These are phyloP conservation scores for Russula sp. DNA, from an alignment of 768 basidiomycete species.

Conservation along the genomic window DNA sequence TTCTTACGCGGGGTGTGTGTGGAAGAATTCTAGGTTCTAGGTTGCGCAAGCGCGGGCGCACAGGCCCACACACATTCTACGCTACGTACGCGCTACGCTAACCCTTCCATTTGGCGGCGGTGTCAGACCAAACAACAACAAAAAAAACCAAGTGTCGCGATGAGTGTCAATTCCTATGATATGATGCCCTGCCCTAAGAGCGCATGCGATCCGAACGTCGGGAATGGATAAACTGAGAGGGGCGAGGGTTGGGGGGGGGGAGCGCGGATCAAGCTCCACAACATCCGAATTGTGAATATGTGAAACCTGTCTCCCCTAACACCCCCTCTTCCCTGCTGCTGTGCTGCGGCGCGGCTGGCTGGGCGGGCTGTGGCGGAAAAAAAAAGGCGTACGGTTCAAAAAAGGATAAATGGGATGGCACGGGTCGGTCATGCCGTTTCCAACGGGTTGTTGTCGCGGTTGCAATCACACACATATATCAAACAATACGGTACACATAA, in stretches of 20 bases:
- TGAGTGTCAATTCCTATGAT: neutral
- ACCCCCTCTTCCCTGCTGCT: neutral
- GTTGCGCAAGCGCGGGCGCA: too few species aligned
- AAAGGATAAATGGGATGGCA: conserved; percentile 13
- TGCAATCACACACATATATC: neutral
- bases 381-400: neutral
- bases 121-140: too few species aligned
- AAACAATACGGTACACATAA: too few species aligned
- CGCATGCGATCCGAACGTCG: neutral
- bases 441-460: neutral
- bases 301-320: neutral
- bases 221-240: conserved; percentile 7
- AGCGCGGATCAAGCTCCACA: conserved; percentile 6
- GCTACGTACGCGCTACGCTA: too few species aligned
- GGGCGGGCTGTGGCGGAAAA: conserved; percentile 4
- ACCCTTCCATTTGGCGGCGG: too few species aligned
- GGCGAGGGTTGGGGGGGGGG: neutral
- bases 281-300: neutral
- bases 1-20: too few species aligned
- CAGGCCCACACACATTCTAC: too few species aligned
- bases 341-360: conserved; percentile 5
- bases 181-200: neutral
- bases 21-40: too few species aligned
- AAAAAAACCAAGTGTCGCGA: neutral
- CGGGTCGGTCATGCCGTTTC: neutral